Base-by-base conservation (phyloP, 1,284 basidiomycete species). In the Naganishia cerealis region DNA sequence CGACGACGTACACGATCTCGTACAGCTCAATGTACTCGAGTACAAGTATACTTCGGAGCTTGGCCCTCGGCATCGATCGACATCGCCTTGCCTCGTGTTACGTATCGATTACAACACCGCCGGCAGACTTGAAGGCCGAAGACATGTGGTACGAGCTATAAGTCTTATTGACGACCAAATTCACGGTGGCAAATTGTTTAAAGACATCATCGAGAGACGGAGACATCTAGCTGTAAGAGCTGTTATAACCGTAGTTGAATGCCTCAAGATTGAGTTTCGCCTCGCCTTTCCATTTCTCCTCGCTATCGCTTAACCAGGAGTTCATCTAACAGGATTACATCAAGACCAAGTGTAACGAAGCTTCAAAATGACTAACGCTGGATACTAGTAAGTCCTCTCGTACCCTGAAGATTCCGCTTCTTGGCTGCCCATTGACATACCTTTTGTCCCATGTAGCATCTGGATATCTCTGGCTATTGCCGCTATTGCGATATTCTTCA, bases 401-500 rank as follows among this genome's bases (percentile, higher is more conserved):
- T 7, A 24, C 18, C 2, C 48, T 18, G 12, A 52, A 9, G 18
- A 2, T 39, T 26, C 5, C 2, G 39, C 33, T 42, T 6, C 29
- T 21, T 50, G 46, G 46, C 46, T 24, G 8, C 46, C 24, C 13
- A 39, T n/a, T 40, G 16, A 53, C 26, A 50, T 12, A 16, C n/a
- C 1, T 24, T 39, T 16, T 13, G 8, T 26, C 24, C 29, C 43
- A 33, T 46, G 8, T 36, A 63, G 61, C 50, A 53, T 63, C 10
- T 63, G 61, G 61, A 53, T 63, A 7, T 53, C 61, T 42, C 50
- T 63, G 21, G 61, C 61, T 15, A 43, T 54, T 26, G 61, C 39
- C 40, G 50, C 61, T 12, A 63, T 63, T 26, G 16, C 42, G 38
- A 53, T 63, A 18, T 63, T 63, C 52, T 33, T 38, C n/a, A 26